Conservation (phyloP, 2,329 filamentous ascomycete genomes). For the Lasiodiplodia gonubiensis region DNA sequence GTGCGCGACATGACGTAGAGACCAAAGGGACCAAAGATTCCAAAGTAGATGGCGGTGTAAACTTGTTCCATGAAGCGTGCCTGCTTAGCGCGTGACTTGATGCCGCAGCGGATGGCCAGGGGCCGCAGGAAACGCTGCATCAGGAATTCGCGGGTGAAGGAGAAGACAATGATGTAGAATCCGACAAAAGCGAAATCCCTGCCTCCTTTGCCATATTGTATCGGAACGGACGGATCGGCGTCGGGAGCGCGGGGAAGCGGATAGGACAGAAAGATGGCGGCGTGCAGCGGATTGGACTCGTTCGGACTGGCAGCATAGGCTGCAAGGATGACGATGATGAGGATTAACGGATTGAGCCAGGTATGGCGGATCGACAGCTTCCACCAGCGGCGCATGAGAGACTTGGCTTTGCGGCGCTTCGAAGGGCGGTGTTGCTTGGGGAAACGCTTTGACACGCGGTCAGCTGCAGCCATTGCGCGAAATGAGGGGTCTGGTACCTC, state of each 20-base stretch:
- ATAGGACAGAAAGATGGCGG: slow-evolving; percentile 91
- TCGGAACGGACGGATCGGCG: slow-evolving; percentile 51
- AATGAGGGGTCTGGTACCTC: slow-evolving; percentile 5
- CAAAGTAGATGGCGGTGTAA: slow-evolving; percentile 93
- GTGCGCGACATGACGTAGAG: slow-evolving; percentile 89
- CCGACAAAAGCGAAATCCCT: slow-evolving; percentile 85
- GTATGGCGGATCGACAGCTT: slow-evolving; percentile 59
- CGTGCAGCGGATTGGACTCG: slow-evolving; percentile 76
- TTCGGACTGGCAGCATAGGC: slow-evolving; percentile 78
- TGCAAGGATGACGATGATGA: slow-evolving; percentile 67
- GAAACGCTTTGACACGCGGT: slow-evolving; percentile 35
- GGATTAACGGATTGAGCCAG: slow-evolving; percentile 70
- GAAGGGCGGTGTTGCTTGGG: slow-evolving; percentile 43
- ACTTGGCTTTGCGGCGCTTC: slow-evolving; percentile 54
- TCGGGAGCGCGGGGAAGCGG: slow-evolving; percentile 63
- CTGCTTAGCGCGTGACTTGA: slow-evolving; percentile 77
- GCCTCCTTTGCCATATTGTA: slow-evolving; percentile 85
- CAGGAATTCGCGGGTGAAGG: slow-evolving; percentile 92
- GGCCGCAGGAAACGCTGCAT: slow-evolving; percentile 90
- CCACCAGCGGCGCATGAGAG: slow-evolving; percentile 53
- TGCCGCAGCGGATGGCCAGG: slow-evolving; percentile 71
- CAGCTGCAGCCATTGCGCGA: slow-evolving; percentile 18
- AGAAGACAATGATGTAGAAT: slow-evolving; percentile 89
- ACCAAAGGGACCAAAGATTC: slow-evolving; percentile 78
- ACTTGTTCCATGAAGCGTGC: slow-evolving; percentile 94